phyloP scores from a whole-genome alignment of 257 asterid species.

The Nicotiana otophora region DNA sequence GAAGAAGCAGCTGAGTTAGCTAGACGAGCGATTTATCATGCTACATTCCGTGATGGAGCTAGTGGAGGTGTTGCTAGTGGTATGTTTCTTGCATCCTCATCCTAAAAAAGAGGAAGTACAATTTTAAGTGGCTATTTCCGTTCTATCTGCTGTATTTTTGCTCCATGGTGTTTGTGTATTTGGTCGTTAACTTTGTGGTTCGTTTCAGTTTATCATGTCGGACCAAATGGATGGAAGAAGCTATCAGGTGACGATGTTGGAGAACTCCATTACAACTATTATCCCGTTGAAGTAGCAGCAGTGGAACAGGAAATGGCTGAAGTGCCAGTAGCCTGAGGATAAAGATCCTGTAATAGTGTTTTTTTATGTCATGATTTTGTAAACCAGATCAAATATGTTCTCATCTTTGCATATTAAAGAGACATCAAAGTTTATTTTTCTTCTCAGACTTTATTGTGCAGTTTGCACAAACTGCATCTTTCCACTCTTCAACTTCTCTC shows the following conservation, averaged over 20 bases:
- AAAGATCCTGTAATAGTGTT: background rate
- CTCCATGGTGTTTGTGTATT: background rate
- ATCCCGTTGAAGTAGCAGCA: conserved; percentile 57
- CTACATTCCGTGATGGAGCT: conserved; percentile 89
- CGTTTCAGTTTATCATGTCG: conserved; percentile 69
- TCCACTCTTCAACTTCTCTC: too few relatives aligned
- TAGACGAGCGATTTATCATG: conserved; percentile 81
- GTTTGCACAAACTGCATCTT: too few relatives aligned
- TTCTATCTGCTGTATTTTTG: background rate
- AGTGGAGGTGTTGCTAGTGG: conserved; percentile 92
- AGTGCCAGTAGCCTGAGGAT: conserved; percentile 35
- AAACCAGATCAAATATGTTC: background rate
- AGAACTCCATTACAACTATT: conserved; percentile 70
- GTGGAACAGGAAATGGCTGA: conserved; percentile 88
- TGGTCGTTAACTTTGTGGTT: conserved; percentile 11
- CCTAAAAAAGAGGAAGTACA: background rate
- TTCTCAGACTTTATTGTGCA: background rate
- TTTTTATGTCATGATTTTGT: background rate
- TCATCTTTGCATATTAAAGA: background rate
- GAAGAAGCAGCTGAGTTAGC: conserved; percentile 89
- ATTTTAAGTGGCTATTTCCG: background rate
- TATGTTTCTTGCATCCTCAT: conserved; percentile 16
- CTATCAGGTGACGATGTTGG: conserved; percentile 92
- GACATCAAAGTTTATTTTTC: background rate
- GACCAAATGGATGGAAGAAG: conserved; percentile 86